A percentile compares a stretch with the other conserved stretches of the same genome.
Evolutionary conservation across 2,329 filamentous ascomycete genomes (phyloP).

Genomic region (Didymella sp.): DNA sequence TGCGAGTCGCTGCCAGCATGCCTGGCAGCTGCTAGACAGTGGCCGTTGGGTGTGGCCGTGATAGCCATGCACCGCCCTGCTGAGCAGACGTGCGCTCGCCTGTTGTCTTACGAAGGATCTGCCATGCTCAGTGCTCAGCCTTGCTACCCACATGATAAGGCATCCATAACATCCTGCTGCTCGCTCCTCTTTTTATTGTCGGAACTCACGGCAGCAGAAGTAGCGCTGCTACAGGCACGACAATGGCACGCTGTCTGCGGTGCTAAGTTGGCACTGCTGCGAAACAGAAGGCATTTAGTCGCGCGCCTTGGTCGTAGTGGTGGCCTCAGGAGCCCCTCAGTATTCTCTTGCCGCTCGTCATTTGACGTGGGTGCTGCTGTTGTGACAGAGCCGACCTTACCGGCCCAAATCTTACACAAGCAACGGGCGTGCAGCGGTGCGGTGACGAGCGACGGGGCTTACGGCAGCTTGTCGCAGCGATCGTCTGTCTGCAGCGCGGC

Average conservation of each 20-base stretch:
- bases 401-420: conserved; percentile 23
- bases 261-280: conserved; percentile 25
- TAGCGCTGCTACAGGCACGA: conserved; percentile 2
- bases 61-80: conserved; percentile 23
- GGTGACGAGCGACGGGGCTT: conserved; percentile 3
- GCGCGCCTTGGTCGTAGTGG: conserved; percentile 20
- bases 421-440: conserved; percentile 13
- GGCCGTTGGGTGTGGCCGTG: conserved; percentile 11
- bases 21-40: conserved; percentile 12
- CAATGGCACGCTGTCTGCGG: conserved; percentile 18
- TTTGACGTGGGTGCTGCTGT: conserved; percentile 18
- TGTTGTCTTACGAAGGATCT: conserved; percentile 3
- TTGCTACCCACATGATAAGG: conserved; percentile 10
- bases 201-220: conserved; percentile 12
- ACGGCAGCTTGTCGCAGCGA: not conserved
- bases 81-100: conserved; percentile 15
- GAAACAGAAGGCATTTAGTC: conserved; percentile 23
- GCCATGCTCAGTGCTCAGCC: conserved; percentile 16
- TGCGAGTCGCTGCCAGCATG: conserved; percentile 8
- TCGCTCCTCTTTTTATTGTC: conserved; percentile 6
- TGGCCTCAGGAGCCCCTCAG: conserved; percentile 20
- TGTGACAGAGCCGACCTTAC: conserved; percentile 24
- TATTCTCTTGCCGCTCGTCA: conserved; percentile 21
- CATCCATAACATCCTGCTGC: conserved; percentile 3
- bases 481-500: conserved; percentile 12